Conservation (phyloP, 108 stramenopile genomes). For the Skeletonema menzelii region DNA sequence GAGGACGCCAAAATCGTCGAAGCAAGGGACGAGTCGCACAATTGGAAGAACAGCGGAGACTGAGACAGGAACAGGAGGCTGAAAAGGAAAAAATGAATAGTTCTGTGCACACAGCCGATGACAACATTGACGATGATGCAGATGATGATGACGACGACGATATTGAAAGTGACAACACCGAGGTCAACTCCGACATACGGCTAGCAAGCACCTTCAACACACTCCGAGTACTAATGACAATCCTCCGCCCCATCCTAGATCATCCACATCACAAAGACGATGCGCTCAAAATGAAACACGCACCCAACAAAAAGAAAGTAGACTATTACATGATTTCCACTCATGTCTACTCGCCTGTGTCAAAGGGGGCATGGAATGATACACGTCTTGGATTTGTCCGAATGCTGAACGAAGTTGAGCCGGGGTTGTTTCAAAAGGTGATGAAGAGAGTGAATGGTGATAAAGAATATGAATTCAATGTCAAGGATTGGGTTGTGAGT, state of each 20-base stretch:
- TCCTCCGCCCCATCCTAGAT: constrained; percentile 34
- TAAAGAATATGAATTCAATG: constrained; percentile 9
- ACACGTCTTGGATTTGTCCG: neutral
- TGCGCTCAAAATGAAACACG: constrained; percentile 31
- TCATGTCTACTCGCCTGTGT: constrained; percentile 14
- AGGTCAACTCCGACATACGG: constrained; percentile 1
- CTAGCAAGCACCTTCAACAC: constrained; percentile 44
- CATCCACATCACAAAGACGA: constrained; percentile 22
- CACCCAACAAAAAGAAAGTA: constrained; percentile 8
- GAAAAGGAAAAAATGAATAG: neutral
- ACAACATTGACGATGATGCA: neutral
- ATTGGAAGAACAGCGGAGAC: constrained; percentile 35
- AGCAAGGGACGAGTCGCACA: constrained; percentile 8
- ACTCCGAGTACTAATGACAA: constrained; percentile 27
- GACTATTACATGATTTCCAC: constrained; percentile 23
- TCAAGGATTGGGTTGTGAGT: constrained; percentile 17
- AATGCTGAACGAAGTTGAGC: constrained; percentile 23
- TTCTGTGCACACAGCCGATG: neutral
- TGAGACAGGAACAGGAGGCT: constrained; percentile 27
- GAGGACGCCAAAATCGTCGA: neutral
- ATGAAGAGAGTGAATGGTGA: constrained; percentile 13
- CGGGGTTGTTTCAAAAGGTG: neutral
- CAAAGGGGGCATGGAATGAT: constrained; percentile 17
- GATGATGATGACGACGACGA: neutral
- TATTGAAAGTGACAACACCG: neutral